Conservation (phyloP, 805 yeast species). For the Wickerhamiella brachini region DNA sequence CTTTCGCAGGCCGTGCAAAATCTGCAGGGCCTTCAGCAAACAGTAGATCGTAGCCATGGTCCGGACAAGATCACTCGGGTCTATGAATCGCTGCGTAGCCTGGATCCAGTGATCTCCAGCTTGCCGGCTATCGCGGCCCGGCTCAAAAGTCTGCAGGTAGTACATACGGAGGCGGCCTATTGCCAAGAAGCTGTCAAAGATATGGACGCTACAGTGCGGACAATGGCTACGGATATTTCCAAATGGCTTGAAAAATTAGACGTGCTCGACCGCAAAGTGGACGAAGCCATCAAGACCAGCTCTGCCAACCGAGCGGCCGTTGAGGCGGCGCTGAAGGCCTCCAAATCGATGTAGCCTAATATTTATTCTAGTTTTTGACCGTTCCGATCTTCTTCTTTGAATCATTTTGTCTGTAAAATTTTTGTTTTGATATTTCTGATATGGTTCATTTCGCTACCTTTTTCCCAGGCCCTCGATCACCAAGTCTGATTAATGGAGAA, state of each 20-base stretch:
- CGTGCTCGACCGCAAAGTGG: conserved; percentile 1
- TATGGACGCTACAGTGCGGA: conserved; percentile 2
- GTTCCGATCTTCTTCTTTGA: not conserved
- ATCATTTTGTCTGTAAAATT: not conserved
- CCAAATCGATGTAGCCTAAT: not conserved
- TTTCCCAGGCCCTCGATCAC: no score
- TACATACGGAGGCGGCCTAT: not conserved
- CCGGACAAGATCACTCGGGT: not conserved
- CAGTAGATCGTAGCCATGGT: not conserved
- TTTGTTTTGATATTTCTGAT: not conserved
- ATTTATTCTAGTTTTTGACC: not conserved
- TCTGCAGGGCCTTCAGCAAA: not conserved
- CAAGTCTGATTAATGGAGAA: conserved; percentile 7
- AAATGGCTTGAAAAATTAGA: conserved; percentile 1
- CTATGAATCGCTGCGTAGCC: not conserved
- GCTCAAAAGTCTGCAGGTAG: conserved; percentile 1
- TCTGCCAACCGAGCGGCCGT: not conserved
- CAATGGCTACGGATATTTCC: not conserved
- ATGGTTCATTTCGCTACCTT: not conserved
- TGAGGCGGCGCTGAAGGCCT: not conserved
- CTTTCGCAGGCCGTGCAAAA: not conserved
- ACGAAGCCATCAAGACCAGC: not conserved
- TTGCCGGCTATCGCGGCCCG: conserved; percentile 1
- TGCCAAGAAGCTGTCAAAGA: not conserved
- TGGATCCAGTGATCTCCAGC: conserved; percentile 1